Evolutionary conservation across 768 basidiomycete species (phyloP).

Genomic region (Collybia sordida): DNA sequence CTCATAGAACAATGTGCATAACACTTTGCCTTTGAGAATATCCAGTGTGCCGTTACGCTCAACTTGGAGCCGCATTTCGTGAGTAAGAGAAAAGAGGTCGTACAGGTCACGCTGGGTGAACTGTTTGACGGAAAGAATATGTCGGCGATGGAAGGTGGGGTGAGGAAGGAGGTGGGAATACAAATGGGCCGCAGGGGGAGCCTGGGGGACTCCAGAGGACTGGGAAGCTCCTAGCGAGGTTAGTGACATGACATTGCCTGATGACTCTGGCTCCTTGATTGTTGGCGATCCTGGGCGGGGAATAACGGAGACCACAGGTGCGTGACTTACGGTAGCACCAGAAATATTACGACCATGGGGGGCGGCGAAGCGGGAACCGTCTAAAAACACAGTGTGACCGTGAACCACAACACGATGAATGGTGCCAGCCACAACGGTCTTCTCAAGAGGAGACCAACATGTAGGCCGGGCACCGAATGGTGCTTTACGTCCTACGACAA

Average conservation of each 20-base stretch:
- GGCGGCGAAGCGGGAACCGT: conserved; percentile 66
- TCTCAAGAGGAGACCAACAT: conserved; percentile 84
- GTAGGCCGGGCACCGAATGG: conserved; percentile 48
- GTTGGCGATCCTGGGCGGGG: conserved; percentile 22
- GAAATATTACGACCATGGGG: conserved; percentile 76
- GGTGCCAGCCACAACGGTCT: conserved; percentile 60
- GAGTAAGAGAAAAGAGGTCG: conserved; percentile 90
- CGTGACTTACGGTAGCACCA: conserved; percentile 50
- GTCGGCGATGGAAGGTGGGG: conserved; percentile 88
- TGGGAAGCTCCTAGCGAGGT: conserved; percentile 21
- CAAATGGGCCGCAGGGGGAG: conserved; percentile 32
- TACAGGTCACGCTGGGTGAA: conserved; percentile 88
- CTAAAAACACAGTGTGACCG: conserved; percentile 85
- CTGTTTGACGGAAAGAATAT: conserved; percentile 94
- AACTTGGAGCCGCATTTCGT: conserved; percentile 96
- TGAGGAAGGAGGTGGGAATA: conserved; percentile 60
- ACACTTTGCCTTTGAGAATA: conserved; percentile 85
- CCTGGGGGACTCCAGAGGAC: conserved; percentile 25
- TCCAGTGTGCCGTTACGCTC: conserved; percentile 89
- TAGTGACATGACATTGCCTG: conserved; percentile 24
- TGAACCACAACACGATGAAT: conserved; percentile 92
- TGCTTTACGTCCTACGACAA: conserved; percentile 78
- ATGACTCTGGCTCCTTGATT: conserved; percentile 23
- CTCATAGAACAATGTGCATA: conserved; percentile 94
- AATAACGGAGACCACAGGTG: conserved; percentile 10